A percentile compares a stretch with the other conserved stretches of the same genome.
These are phyloP conservation scores for Groenewaldozyma salmanticensis DNA, from an alignment of 805 yeast genomes.

Conservation along the genomic window DNA sequence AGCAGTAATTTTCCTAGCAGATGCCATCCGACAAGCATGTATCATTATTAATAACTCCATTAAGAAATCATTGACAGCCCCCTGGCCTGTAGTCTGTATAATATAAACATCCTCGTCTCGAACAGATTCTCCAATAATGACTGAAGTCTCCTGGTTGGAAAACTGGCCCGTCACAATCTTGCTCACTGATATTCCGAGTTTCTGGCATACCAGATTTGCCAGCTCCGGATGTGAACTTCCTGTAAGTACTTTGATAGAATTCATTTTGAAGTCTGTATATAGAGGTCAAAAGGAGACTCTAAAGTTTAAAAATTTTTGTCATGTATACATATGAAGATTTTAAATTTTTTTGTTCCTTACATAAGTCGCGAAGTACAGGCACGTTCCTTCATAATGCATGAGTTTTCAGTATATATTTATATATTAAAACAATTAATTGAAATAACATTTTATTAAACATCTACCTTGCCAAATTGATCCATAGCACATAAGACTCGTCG, in stretches of 20 bases:
- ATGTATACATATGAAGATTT: no score
- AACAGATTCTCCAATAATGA: conserved; percentile 76
- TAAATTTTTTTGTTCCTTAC: no score
- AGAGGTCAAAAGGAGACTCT: background rate
- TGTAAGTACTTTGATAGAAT: conserved; percentile 50
- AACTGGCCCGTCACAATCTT: conserved; percentile 76
- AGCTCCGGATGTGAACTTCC: conserved; percentile 80
- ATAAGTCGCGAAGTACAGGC: no score
- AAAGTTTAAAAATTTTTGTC: no score
- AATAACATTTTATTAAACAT: no score
- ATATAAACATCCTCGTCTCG: conserved; percentile 86
- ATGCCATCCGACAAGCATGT: conserved; percentile 92
- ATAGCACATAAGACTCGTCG: conserved; percentile 3
- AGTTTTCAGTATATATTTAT: no score
- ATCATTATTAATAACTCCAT: conserved; percentile 85
- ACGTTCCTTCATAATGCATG: no score
- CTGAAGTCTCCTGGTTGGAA: conserved; percentile 82
- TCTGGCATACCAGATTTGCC: conserved; percentile 57
- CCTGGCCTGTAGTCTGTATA: conserved; percentile 69
- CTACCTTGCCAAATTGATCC: conserved; percentile 8
- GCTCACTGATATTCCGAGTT: conserved; percentile 57
- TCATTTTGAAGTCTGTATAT: conserved; percentile 23
- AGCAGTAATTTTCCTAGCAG: conserved; percentile 88
- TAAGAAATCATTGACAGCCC: conserved; percentile 73
- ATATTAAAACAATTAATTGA: no score